Evolutionary conservation across 257 asterid genomes (phyloP).

Genomic region (Plectranthus barbatus): DNA sequence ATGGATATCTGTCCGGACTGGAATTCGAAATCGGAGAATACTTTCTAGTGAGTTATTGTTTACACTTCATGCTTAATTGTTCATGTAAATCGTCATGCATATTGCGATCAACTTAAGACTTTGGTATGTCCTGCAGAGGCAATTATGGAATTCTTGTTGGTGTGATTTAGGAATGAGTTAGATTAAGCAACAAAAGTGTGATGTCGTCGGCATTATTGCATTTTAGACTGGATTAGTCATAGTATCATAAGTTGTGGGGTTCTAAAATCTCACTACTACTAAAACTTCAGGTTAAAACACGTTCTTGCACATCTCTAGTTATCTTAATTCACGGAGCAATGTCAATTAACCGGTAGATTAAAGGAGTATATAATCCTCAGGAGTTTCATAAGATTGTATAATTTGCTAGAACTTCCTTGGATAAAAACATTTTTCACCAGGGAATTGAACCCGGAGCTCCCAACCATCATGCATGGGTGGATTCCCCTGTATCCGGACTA

Average conservation of each 20-base stretch:
- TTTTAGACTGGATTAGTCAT: too few relatives aligned
- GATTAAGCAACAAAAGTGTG: not conserved
- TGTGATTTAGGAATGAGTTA: not conserved
- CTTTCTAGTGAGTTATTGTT: conserved; percentile 47
- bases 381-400: too few relatives aligned
- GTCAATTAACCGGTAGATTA: not conserved
- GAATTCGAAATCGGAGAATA: conserved; percentile 76
- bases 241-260: not conserved
- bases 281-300: not conserved
- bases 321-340: not conserved
- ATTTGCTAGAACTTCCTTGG: too few relatives aligned
- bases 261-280: not conserved
- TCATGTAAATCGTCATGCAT: conserved; percentile 7
- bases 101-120: not conserved
- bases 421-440: too few relatives aligned
- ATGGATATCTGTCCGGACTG: conserved; percentile 82
- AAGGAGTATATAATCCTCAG: too few relatives aligned
- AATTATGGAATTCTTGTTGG: not conserved
- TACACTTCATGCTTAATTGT: not conserved
- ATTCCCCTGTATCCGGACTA: too few relatives aligned
- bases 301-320: not conserved
- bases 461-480: too few relatives aligned
- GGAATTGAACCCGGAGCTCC: too few relatives aligned
- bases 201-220: too few relatives aligned
- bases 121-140: not conserved